phyloP scores from a whole-genome alignment of 202 grass and related monocot species.

The Setaria viridis region DNA sequence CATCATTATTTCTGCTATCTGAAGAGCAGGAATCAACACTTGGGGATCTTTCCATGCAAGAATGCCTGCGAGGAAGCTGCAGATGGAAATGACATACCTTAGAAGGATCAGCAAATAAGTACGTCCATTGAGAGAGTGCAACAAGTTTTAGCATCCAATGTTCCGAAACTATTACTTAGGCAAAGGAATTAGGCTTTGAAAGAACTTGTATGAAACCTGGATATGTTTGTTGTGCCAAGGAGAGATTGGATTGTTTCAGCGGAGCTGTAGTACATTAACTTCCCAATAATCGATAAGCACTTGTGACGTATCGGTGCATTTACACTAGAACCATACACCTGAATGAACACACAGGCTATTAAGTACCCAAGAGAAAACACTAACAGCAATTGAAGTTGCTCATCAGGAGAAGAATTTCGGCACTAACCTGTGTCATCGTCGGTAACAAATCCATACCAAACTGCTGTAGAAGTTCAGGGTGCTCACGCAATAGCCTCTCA shows the following conservation, averaged over 20 bases:
- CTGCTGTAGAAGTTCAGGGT: conserved; percentile 87
- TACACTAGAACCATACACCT: conserved; percentile 94
- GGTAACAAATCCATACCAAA: conserved; percentile 94
- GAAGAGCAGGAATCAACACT: conserved; percentile 69
- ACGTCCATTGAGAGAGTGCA: background rate
- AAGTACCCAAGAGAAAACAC: conserved; percentile 4
- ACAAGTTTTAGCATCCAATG: conserved; percentile 8
- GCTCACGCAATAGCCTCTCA: conserved; percentile 82
- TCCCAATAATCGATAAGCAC: conserved; percentile 88
- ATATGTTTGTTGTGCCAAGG: conserved; percentile 82
- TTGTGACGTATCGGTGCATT: conserved; percentile 87
- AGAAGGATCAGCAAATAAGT: conserved; percentile 16
- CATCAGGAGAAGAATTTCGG: conserved; percentile 1
- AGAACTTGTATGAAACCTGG: conserved; percentile 64
- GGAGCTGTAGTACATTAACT: conserved; percentile 94
- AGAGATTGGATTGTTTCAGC: conserved; percentile 89
- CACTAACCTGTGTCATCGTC: conserved; percentile 75
- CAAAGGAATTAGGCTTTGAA: conserved; percentile 35
- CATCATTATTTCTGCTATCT: conserved; percentile 79
- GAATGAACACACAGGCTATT: conserved; percentile 25
- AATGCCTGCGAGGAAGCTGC: conserved; percentile 70
- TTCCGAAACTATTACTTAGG: conserved; percentile 23
- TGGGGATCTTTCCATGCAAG: conserved; percentile 75
- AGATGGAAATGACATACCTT: conserved; percentile 37
- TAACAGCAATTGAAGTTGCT: background rate